Percentiles rank a stretch among this genome's conserved stretches.
Conservation (phyloP, 1,139 yeast genomes). For the Protomyces arabidopsidicola region DNA sequence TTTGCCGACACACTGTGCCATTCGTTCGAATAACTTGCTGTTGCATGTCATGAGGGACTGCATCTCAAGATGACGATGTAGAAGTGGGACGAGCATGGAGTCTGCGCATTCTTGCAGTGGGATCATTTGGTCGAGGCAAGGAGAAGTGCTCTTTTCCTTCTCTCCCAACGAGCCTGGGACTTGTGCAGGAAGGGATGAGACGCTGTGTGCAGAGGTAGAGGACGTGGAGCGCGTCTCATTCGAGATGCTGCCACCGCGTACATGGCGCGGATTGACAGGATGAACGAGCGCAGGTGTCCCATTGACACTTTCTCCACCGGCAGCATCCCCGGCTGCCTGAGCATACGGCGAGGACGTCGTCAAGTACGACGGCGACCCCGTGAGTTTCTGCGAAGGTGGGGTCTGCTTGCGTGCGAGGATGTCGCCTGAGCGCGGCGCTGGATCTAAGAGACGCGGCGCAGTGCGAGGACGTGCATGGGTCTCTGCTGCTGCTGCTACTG, state of each 20-base stretch:
- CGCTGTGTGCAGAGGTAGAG: background rate
- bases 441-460: background rate
- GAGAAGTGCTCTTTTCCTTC: background rate
- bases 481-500: background rate
- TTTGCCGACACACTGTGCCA: conserved; percentile 4
- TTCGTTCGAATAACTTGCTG: background rate
- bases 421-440: background rate
- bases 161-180: too few species aligned
- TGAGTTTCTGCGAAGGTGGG: background rate
- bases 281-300: conserved; percentile 2
- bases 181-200: background rate
- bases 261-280: conserved; percentile 20
- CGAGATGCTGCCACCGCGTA: conserved; percentile 12
- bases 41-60: conserved; percentile 8
- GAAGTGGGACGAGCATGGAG: conserved; percentile 17
- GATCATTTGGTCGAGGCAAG: conserved; percentile 16
- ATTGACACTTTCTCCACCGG: background rate
- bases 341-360: background rate
- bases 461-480: background rate
- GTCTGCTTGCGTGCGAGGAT: background rate
- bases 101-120: conserved; percentile 17
- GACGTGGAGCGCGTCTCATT: background rate
- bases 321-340: background rate
- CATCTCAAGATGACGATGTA: conserved; percentile 23
- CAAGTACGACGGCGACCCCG: conserved; percentile 11